Conservation (phyloP, 139 green algal genomes). For the Eudorina sp. region DNA sequence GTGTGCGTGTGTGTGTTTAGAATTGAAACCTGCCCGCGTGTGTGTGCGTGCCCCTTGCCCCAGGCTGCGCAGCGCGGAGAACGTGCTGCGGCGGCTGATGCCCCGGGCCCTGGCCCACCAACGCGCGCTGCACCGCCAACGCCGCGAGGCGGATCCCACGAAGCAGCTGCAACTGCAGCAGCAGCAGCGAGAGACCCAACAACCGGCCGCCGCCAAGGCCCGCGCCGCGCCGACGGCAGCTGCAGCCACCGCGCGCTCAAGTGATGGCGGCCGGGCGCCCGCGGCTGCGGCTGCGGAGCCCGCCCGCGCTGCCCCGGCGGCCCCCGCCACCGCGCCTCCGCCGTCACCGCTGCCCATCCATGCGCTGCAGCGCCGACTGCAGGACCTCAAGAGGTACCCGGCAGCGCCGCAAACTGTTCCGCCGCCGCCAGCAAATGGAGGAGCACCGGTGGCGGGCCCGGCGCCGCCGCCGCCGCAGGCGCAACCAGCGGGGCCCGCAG, state of each 20-base stretch:
- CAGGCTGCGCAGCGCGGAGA: slow-evolving; percentile 19
- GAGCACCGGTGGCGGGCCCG: too few species aligned
- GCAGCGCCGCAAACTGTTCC: too few species aligned
- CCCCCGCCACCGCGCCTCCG: neutral
- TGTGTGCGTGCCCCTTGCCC: neutral
- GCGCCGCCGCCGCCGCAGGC: too few species aligned
- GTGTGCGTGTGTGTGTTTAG: too few species aligned
- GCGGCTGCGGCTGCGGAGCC: neutral
- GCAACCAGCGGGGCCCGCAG: too few species aligned
- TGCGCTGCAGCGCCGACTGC: neutral
- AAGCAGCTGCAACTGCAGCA: neutral
- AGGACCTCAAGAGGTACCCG: slow-evolving; percentile 2
- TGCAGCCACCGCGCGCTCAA: neutral
- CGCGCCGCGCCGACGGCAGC: neutral
- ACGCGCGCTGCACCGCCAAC: neutral
- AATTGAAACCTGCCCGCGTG: too few species aligned
- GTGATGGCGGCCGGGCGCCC: neutral
- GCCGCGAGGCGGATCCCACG: neutral
- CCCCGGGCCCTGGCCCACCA: neutral
- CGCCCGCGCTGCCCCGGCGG: neutral
- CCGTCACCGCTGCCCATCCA: neutral
- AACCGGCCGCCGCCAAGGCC: neutral
- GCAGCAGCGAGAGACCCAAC: neutral
- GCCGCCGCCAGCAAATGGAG: too few species aligned
- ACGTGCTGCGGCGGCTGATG: neutral